Percentiles rank a stretch among this genome's conserved stretches.
phyloP scores from a whole-genome alignment of 805 yeast genomes.

The Pichia membranifaciens region DNA sequence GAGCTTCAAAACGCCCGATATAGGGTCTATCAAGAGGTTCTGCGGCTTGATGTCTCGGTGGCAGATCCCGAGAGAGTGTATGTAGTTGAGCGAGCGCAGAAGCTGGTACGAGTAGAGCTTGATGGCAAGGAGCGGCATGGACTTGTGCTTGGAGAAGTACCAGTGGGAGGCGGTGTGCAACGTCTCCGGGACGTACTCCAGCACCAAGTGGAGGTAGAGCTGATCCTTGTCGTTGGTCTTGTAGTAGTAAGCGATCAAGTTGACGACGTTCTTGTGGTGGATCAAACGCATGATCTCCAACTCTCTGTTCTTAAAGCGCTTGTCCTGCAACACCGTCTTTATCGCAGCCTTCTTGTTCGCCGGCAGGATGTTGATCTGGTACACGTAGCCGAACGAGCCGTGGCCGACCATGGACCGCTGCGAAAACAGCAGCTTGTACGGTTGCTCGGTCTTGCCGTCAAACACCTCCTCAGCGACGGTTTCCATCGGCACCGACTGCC shows the following conservation, averaged over 20 bases:
- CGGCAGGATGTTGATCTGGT: conserved; percentile 73
- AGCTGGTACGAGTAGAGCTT: conserved; percentile 78
- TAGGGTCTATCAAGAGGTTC: conserved; percentile 80
- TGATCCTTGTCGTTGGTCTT: conserved; percentile 60
- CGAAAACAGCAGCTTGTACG: conserved; percentile 62
- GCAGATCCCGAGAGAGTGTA: conserved; percentile 73
- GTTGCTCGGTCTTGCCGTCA: conserved; percentile 65
- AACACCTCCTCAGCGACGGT: conserved; percentile 57
- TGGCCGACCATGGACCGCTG: conserved; percentile 92
- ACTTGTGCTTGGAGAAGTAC: conserved; percentile 63
- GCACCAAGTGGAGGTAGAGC: conserved; percentile 78
- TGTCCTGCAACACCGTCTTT: conserved; percentile 94
- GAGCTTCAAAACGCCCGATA: conserved; percentile 74
- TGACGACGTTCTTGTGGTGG: conserved; percentile 81
- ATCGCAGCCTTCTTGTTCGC: conserved; percentile 82
- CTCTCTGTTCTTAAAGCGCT: conserved; percentile 89
- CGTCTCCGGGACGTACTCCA: conserved; percentile 95
- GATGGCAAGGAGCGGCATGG: conserved; percentile 87
- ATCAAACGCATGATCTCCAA: conserved; percentile 90
- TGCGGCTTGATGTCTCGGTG: conserved; percentile 94
- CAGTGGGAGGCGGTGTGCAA: conserved; percentile 85
- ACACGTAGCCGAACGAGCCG: conserved; percentile 99
- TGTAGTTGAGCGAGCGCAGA: conserved; percentile 70
- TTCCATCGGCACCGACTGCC: conserved; percentile 7
- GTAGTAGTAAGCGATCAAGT: conserved; percentile 80